These are phyloP conservation scores for Haberlea rhodopensis DNA, from an alignment of 257 asterid genomes.

Conservation along the genomic window DNA sequence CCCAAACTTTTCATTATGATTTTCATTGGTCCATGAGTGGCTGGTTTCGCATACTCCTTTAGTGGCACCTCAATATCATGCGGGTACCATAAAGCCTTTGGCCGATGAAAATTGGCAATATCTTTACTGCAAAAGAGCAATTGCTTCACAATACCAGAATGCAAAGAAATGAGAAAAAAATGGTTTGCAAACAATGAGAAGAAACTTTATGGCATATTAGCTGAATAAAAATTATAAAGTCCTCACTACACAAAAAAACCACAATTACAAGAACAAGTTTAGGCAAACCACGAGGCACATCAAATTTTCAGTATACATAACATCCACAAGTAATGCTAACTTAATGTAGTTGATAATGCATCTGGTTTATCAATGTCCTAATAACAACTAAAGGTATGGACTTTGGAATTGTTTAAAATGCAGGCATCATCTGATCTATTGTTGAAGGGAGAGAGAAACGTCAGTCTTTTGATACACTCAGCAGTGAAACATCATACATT, in stretches of 20 bases:
- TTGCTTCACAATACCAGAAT: slow-evolving; percentile 30
- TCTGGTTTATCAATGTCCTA: neutral
- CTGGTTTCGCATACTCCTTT: slow-evolving; percentile 65
- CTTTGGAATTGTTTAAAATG: neutral
- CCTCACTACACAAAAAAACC: neutral
- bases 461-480: slow-evolving; percentile 6
- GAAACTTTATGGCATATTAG: slow-evolving; percentile 23
- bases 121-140: slow-evolving; percentile 77
- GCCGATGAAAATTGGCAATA: slow-evolving; percentile 95
- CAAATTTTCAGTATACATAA: slow-evolving; percentile 3
- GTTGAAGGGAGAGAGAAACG: neutral
- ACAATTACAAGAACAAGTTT: too few relatives aligned
- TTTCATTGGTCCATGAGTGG: slow-evolving; percentile 83
- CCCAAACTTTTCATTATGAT: slow-evolving; percentile 96
- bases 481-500: slow-evolving; percentile 19
- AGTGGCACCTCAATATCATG: slow-evolving; percentile 93
- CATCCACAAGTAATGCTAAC: slow-evolving; percentile 12
- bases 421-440: neutral
- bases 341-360: neutral
- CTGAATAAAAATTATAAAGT: slow-evolving; percentile 13
- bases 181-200: slow-evolving; percentile 17
- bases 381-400: neutral
- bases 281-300: slow-evolving; percentile 3
- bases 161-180: slow-evolving; percentile 22
- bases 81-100: slow-evolving; percentile 95